Base-by-base conservation (phyloP, 495 filamentous ascomycete species). In the Thermothielavioides terrestris region DNA sequence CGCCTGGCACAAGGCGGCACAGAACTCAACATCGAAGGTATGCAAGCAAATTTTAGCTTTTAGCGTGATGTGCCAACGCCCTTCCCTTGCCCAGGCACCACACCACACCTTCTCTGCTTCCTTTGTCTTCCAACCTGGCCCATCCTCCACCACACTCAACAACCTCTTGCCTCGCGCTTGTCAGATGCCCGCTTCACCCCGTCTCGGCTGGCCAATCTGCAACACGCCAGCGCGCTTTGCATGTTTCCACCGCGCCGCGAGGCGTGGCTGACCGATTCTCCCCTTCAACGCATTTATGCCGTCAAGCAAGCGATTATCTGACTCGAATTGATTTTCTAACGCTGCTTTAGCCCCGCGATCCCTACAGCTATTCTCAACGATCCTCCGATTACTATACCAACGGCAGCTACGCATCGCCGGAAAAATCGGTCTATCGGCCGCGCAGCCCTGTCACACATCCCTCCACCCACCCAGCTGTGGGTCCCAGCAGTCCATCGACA, bases 391-490 rank as follows among this genome's bases (percentile, higher is more conserved):
- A 77, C 52, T 80, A 76, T 66, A 81, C 80, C 70, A 80, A 37
- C 55, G 55, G 52, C 3, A 70, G 69, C 49, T 82, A 81, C 58
- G 71, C 77, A 61, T 69, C 82, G 60, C 61, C 81, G 63, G 68
- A 79, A 61, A 52, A 77, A 67, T 48, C 78, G 60, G 59, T 71
- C 61, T 66, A 81, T 63, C 62, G 70, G 20, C 71, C 81, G 32
- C 74, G 75, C 36, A 79, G 77, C 50, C 74, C 80, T 49, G 62
- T 76, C 54, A 59, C 76, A 35, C 77, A 77, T 46, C 65, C 69
- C 54, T 68, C 81, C 67, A 68, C 79, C 62, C 66, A 72, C 61
- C 63, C 75, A 62, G 61, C 67, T 55, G 58, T 69, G 67, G 72
- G 75, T 62, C 70, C 78, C 63, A 65, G 74, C 69, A 72, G 68